Conservation (phyloP, 1,139 yeast genomes). For the Diutina sp. region DNA sequence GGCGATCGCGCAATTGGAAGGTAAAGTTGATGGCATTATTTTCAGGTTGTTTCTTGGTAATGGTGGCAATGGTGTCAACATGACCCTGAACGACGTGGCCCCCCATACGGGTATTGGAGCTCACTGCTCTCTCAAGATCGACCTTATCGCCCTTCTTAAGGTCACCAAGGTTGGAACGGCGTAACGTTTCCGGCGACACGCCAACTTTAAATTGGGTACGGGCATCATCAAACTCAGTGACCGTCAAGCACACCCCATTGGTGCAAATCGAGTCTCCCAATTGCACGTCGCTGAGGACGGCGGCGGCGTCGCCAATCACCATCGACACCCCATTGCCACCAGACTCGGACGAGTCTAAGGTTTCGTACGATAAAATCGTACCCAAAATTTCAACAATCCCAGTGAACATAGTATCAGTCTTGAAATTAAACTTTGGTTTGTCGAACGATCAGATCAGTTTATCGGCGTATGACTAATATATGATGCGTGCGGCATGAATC, state of each 20-base stretch:
- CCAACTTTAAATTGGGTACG: constrained; percentile 67
- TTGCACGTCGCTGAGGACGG: constrained; percentile 66
- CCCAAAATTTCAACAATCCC: constrained; percentile 89
- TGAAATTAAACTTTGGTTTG: neutral
- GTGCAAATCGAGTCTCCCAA: constrained; percentile 88
- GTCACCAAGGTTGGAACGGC: constrained; percentile 63
- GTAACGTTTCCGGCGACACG: constrained; percentile 82
- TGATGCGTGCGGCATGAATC: neutral
- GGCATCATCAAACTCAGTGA: constrained; percentile 58
- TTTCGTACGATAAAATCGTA: constrained; percentile 34
- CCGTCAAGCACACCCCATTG: constrained; percentile 88
- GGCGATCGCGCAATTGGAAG: constrained; percentile 56
- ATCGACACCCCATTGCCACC: constrained; percentile 79
- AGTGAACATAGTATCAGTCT: constrained; percentile 54
- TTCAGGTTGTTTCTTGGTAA: constrained; percentile 42
- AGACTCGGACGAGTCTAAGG: constrained; percentile 37
- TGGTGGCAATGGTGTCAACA: constrained; percentile 77
- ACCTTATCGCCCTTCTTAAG: constrained; percentile 49
- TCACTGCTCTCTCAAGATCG: constrained; percentile 83
- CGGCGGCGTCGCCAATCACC: constrained; percentile 48
- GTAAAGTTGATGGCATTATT: constrained; percentile 73
- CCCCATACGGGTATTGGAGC: constrained; percentile 76
- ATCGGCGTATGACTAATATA: neutral
- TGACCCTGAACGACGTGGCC: constrained; percentile 98
- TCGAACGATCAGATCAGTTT: neutral